Base-by-base conservation (phyloP, 257 asterid genomes). In the Cynanchum wilfordii region DNA sequence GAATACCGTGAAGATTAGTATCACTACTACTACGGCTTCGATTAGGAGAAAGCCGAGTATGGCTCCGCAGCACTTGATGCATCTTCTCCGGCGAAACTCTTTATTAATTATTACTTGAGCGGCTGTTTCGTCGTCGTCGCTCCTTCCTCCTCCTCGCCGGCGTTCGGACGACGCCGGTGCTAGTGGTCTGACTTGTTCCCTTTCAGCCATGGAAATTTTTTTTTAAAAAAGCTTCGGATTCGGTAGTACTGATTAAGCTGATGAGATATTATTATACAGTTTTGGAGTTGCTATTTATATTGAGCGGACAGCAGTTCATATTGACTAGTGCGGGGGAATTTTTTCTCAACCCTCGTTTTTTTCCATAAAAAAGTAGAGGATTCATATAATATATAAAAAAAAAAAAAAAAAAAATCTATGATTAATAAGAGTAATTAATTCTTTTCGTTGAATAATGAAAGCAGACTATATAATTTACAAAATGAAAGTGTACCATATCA, bases 1-100 rank as follows among this genome's bases (percentile, higher is more conserved):
- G 88, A 92, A 92, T 0, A 92, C 85, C 11, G 97, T 90, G 92
- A 92, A 90, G 84, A 85, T 76, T 25, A 92, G 79, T 68, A 79
- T 29, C 19, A 90, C 72, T 17, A 87, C 15, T 11, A 83, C 76
- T 2, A 75, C 36, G 59, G 91, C 92, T 38, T 60, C 51, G 85
- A 90, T 10, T 66, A 92, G 82, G 79, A 92, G 74, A 57, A 83
- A 3, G 4, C 72, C 87, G 30, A 81, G 50, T 75, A 78, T 64
- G 70, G 76, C 68, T 78, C 30, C 75, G 70, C 88, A 85, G 77
- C 89, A 90, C 5, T 78, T 82, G 73, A 86, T 75, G 78, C 82
- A 69, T 36, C 88, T 86, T n/a, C 55, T 77, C 77, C 82, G 82
- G 69, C 75, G 84, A 72, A 6, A 20, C 10, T 33, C 38, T 47